phyloP scores from a whole-genome alignment of 2,329 filamentous ascomycete species.

The Phaeosphaeriaceae sp. region DNA sequence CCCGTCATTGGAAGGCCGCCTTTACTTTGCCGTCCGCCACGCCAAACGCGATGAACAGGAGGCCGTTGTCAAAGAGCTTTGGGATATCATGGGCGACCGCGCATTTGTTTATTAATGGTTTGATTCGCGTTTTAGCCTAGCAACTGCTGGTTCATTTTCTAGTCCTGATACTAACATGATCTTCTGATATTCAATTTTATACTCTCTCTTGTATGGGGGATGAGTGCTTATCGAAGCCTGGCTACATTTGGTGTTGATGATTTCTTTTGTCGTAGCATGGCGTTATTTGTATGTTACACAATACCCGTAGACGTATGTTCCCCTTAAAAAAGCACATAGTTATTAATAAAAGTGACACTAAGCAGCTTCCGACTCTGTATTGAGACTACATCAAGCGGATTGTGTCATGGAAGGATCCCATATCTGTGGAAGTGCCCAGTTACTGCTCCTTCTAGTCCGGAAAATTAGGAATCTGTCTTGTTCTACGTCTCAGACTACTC shows the following conservation, averaged over 20 bases:
- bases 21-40: constrained; percentile 43
- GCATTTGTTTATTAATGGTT: constrained; percentile 33
- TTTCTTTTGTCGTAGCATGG: neutral
- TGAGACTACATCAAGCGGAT: no score
- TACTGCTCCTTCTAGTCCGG: no score
- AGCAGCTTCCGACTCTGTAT: neutral
- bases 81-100: constrained; percentile 43
- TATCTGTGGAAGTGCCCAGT: no score
- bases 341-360: no score
- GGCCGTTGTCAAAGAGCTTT: constrained; percentile 43
- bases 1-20: constrained; percentile 40
- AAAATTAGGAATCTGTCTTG: no score
- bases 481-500: no score
- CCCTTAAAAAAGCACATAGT: neutral
- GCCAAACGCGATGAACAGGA: constrained; percentile 41
- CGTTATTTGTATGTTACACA: neutral
- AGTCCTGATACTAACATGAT: no score
- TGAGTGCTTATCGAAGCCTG: neutral
- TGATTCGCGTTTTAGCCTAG: no score
- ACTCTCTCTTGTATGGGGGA: no score
- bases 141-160: no score
- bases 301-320: neutral
- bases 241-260: neutral
- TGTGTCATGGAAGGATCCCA: no score
- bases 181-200: no score